Percentiles rank a stretch among this genome's conserved stretches.
phyloP scores from a whole-genome alignment of 2,329 filamentous ascomycete genomes.

The Pseudocercospora ulei region DNA sequence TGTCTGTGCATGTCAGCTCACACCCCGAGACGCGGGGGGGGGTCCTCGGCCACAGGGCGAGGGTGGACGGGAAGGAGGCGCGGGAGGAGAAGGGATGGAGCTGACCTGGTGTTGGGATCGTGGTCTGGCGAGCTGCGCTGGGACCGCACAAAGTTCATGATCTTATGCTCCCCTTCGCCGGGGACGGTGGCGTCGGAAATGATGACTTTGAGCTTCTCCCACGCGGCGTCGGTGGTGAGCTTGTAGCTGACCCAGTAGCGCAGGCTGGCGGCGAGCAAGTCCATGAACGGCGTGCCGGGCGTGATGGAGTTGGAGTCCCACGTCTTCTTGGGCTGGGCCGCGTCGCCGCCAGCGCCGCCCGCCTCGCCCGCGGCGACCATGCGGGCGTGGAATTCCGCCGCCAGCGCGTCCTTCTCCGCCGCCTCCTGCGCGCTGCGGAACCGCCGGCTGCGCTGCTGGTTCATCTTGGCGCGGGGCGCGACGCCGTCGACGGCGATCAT shows the following conservation, averaged over 20 bases:
- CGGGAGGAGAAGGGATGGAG: slow-evolving; percentile 10
- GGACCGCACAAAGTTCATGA: slow-evolving; percentile 95
- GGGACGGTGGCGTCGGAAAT: slow-evolving; percentile 97
- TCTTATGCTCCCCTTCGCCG: slow-evolving; percentile 97
- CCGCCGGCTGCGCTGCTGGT: slow-evolving; percentile 91
- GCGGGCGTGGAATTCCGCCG: slow-evolving; percentile 75
- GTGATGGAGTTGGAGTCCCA: slow-evolving; percentile 88
- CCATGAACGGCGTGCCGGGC: slow-evolving; percentile 97
- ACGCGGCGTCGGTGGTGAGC: slow-evolving; percentile 88
- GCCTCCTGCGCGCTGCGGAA: slow-evolving; percentile 93
- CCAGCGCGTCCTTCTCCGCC: slow-evolving; percentile 84
- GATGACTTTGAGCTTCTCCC: slow-evolving; percentile 93
- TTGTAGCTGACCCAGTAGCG: slow-evolving; percentile 98
- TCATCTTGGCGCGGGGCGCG: slow-evolving; percentile 97
- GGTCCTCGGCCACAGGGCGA: slow-evolving; percentile 11
- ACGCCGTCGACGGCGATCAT: slow-evolving; percentile 99
- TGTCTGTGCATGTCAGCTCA: slow-evolving; percentile 49
- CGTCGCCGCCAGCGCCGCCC: slow-evolving; percentile 24
- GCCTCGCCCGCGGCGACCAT: slow-evolving; percentile 56
- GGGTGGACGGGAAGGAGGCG: slow-evolving; percentile 11
- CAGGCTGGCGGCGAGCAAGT: slow-evolving; percentile 77
- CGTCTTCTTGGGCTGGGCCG: slow-evolving; percentile 64
- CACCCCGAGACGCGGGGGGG: background rate
- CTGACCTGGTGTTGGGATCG: slow-evolving; percentile 68
- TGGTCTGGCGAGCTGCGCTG: slow-evolving; percentile 84